These are phyloP conservation scores for Eucalyptus sp. DNA, from an alignment of 345 rosid genomes.

Conservation along the genomic window DNA sequence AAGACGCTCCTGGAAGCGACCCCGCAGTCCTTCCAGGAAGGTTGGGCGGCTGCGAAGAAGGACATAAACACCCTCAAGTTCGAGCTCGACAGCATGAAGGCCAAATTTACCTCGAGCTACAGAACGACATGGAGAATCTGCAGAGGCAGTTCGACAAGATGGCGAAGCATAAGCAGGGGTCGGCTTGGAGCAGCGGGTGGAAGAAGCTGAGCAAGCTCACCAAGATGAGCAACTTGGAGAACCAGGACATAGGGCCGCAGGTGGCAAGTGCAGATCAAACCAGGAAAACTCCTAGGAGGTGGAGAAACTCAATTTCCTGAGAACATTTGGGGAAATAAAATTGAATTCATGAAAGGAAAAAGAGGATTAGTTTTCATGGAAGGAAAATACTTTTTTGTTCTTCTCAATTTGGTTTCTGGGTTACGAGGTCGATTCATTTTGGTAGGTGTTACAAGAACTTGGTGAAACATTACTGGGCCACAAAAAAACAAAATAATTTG, in stretches of 20 bases:
- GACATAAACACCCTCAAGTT: slow-evolving; percentile 88
- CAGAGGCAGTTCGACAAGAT: slow-evolving; percentile 78
- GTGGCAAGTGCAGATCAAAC: slow-evolving; percentile 33
- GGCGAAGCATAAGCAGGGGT: slow-evolving; percentile 53
- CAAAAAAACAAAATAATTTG: background rate
- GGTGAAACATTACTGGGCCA: background rate
- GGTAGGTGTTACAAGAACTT: background rate
- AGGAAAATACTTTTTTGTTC: background rate
- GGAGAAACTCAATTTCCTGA: slow-evolving; percentile 94
- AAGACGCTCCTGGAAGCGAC: slow-evolving; percentile 83
- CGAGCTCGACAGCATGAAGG: slow-evolving; percentile 76
- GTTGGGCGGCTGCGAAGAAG: slow-evolving; percentile 83
- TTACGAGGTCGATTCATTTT: background rate
- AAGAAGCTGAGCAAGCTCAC: slow-evolving; percentile 82
- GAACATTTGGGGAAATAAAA: background rate
- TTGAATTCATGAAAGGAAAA: background rate
- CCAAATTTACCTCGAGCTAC: slow-evolving; percentile 82
- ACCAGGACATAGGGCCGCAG: slow-evolving; percentile 48
- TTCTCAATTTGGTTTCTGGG: background rate
- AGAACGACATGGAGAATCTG: slow-evolving; percentile 75
- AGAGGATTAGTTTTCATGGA: background rate
- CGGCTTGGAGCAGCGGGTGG: slow-evolving; percentile 87
- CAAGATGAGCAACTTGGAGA: slow-evolving; percentile 51
- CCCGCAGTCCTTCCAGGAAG: slow-evolving; percentile 96
- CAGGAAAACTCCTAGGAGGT: slow-evolving; percentile 73